Percentiles rank a stretch among this genome's conserved stretches.
Conservation (phyloP, 768 basidiomycete species). For the Trametes punicea region DNA sequence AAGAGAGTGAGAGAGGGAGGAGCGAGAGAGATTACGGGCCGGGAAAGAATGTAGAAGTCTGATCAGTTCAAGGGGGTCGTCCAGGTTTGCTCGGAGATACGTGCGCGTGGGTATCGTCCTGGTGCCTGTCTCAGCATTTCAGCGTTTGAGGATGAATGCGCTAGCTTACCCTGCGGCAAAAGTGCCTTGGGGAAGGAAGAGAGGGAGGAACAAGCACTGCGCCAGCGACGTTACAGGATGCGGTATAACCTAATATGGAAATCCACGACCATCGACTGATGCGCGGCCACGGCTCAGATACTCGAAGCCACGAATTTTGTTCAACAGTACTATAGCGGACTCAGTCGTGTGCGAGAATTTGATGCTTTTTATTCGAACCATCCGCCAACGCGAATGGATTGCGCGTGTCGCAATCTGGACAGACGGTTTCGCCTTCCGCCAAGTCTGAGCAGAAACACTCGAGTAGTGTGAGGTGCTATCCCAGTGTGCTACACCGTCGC, state of each 20-base stretch:
- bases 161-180: neutral
- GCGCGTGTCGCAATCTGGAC: too few species aligned
- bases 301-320: neutral
- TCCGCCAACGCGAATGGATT: too few species aligned
- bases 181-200: neutral
- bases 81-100: neutral
- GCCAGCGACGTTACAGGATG: conserved; percentile 15
- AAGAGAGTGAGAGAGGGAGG: neutral
- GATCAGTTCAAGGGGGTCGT: neutral
- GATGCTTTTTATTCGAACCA: too few species aligned
- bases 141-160: neutral
- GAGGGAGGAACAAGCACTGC: neutral
- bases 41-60: conserved; percentile 8
- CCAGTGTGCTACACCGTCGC: too few species aligned
- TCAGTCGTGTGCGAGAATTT: too few species aligned
- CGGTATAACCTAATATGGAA: conserved; percentile 15
- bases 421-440: neutral
- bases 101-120: conserved; percentile 8
- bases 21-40: neutral
- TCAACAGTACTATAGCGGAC: too few species aligned
- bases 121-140: neutral
- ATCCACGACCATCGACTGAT: conserved; percentile 5
- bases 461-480: too few species aligned
- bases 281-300: neutral
- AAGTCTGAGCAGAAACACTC: conserved; percentile 1